phyloP scores from a whole-genome alignment of 495 filamentous ascomycete species.

The Trichocladium antarcticum region DNA sequence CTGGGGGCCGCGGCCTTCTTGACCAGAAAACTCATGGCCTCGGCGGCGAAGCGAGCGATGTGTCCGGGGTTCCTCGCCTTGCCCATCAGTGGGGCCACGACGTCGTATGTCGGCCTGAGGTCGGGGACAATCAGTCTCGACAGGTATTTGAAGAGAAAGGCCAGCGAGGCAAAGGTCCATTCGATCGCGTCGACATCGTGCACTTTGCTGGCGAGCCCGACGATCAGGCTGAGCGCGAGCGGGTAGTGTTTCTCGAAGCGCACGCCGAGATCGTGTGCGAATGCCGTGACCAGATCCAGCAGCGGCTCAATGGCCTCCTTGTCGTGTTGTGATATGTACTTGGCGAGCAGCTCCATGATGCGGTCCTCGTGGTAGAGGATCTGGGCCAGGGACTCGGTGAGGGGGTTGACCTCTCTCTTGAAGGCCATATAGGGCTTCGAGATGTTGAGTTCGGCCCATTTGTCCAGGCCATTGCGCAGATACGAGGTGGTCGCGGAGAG shows the following conservation, averaged over 20 bases:
- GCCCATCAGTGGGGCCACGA: constrained; percentile 78
- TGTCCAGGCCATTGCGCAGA: constrained; percentile 66
- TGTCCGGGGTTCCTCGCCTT: constrained; percentile 69
- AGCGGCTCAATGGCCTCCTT: constrained; percentile 70
- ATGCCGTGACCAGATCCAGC: constrained; percentile 70
- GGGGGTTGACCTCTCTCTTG: constrained; percentile 54
- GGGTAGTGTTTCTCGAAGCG: constrained; percentile 81
- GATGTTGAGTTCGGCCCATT: constrained; percentile 85
- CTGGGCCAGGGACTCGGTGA: constrained; percentile 82
- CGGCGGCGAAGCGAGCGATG: constrained; percentile 82
- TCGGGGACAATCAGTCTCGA: constrained; percentile 76
- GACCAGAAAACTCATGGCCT: constrained; percentile 87
- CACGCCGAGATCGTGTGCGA: constrained; percentile 83
- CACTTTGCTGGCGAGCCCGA: constrained; percentile 36
- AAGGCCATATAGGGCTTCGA: constrained; percentile 70
- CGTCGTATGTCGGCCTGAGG: constrained; percentile 67
- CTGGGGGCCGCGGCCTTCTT: constrained; percentile 72
- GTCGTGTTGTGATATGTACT: constrained; percentile 68
- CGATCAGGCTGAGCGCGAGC: constrained; percentile 55
- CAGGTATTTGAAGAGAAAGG: constrained; percentile 95
- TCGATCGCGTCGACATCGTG: constrained; percentile 70
- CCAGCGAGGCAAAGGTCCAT: constrained; percentile 91
- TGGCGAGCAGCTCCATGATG: constrained; percentile 67
- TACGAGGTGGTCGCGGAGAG: constrained; percentile 61
- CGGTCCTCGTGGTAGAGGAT: constrained; percentile 76